These are phyloP conservation scores for Symbiodinium pilosum DNA, from an alignment of 73 alveolate genomes.

Conservation along the genomic window DNA sequence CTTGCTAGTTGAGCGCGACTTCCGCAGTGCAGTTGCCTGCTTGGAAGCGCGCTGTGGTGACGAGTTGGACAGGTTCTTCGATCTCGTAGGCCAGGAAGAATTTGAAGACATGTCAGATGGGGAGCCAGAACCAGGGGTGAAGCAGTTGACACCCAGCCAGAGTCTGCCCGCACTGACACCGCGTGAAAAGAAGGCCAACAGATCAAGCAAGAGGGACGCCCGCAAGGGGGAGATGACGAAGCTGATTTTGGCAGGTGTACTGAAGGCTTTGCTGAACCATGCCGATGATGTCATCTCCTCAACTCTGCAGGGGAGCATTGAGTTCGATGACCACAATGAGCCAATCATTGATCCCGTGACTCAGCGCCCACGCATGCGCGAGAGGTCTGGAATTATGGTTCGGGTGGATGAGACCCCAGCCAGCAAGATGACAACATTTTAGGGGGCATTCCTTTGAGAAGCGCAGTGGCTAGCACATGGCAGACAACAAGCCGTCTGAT, in stretches of 20 bases:
- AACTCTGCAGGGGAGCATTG: slow-evolving; percentile 48
- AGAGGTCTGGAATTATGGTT: slow-evolving; percentile 91
- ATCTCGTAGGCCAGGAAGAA: slow-evolving; percentile 50
- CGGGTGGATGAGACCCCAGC: slow-evolving; percentile 78
- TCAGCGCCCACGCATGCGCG: slow-evolving; percentile 62
- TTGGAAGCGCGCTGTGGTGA: slow-evolving; percentile 42
- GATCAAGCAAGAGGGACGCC: slow-evolving; percentile 45
- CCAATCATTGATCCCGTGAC: slow-evolving; percentile 52
- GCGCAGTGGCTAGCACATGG: too few relatives aligned
- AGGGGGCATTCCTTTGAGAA: not conserved
- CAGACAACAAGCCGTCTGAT: too few relatives aligned
- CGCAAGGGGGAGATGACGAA: slow-evolving; percentile 55
- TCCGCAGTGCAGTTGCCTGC: slow-evolving; percentile 73
- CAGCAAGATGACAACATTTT: not conserved
- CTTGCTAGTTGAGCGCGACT: slow-evolving; percentile 75
- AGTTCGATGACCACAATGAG: slow-evolving; percentile 42
- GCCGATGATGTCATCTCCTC: slow-evolving; percentile 55
- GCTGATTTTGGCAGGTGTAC: slow-evolving; percentile 51
- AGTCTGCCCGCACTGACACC: not conserved
- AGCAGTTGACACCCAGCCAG: not conserved
- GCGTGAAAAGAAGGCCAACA: not conserved
- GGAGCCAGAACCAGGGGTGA: not conserved
- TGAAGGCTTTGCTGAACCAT: slow-evolving; percentile 63
- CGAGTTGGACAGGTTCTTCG: slow-evolving; percentile 73
- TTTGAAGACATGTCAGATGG: not conserved